phyloP scores from a whole-genome alignment of 306 rosid genomes.

The Alnus glutinosa region DNA sequence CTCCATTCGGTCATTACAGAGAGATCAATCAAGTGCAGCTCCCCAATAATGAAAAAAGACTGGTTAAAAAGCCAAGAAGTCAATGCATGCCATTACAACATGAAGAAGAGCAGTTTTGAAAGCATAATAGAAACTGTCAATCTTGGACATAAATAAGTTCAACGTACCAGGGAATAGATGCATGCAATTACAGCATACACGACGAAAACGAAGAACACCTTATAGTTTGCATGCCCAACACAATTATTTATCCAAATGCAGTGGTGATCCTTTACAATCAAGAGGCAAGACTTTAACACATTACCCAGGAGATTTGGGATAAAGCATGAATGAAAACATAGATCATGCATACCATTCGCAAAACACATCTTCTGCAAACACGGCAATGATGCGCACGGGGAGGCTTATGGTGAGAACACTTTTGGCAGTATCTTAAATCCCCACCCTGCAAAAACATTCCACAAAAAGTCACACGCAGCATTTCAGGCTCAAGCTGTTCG shows the following conservation, averaged over 20 bases:
- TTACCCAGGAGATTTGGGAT: constrained; percentile 27
- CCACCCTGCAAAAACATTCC: constrained; percentile 72
- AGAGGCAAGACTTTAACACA: constrained; percentile 37
- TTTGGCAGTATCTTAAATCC: constrained; percentile 93
- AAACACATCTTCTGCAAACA: constrained; percentile 90
- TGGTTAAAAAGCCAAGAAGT: constrained; percentile 1
- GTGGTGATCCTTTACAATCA: constrained; percentile 88
- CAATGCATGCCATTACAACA: constrained; percentile 14
- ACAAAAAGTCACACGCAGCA: background rate
- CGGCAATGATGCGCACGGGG: constrained; percentile 99
- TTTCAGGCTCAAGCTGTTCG: constrained; percentile 15
- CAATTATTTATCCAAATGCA: constrained; percentile 98
- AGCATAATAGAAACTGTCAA: constrained; percentile 10
- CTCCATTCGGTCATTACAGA: constrained; percentile 19
- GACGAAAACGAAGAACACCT: constrained; percentile 79
- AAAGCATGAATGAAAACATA: constrained; percentile 24
- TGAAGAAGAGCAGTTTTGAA: constrained; percentile 9
- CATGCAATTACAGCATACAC: constrained; percentile 80
- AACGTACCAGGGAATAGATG: constrained; percentile 89
- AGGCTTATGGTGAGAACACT: constrained; percentile 93
- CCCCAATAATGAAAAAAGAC: constrained; percentile 7
- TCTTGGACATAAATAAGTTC: constrained; percentile 13
- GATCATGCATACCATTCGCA: constrained; percentile 81
- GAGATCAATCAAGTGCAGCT: constrained; percentile 11
- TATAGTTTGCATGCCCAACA: constrained; percentile 93